These are phyloP conservation scores for Gynochthodes officinalis DNA, from an alignment of 257 asterid species.

Conservation along the genomic window DNA sequence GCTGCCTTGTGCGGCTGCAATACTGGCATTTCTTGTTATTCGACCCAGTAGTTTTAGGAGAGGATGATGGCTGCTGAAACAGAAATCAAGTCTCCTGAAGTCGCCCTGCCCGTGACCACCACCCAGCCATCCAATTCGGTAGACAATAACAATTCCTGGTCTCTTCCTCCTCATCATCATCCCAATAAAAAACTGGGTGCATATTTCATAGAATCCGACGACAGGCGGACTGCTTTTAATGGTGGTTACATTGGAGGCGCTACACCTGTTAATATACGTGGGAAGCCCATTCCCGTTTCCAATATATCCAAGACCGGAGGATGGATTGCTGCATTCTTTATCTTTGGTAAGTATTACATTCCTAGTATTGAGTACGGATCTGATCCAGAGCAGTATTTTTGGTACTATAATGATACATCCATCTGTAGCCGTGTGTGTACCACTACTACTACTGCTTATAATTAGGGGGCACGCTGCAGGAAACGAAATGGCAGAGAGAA, in stretches of 20 bases:
- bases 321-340: slow-evolving; percentile 98
- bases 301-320: slow-evolving; percentile 81
- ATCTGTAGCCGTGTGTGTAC: no score
- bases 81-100: slow-evolving; percentile 72
- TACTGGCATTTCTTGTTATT: no score
- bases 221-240: slow-evolving; percentile 70
- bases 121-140: no score
- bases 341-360: slow-evolving; percentile 47
- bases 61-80: slow-evolving; percentile 12
- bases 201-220: slow-evolving; percentile 84
- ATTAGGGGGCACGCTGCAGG: slow-evolving; percentile 34
- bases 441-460: no score
- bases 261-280: slow-evolving; percentile 84
- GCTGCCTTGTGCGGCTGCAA: no score
- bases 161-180: slow-evolving; percentile 13
- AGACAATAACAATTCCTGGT: no score
- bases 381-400: no score
- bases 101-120: slow-evolving; percentile 17
- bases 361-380: no score
- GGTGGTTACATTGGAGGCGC: slow-evolving; percentile 72
- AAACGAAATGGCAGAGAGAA: slow-evolving; percentile 98
- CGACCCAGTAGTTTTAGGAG: no score
- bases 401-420: no score
- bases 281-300: slow-evolving; percentile 80
- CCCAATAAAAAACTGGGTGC: slow-evolving; percentile 60